Conservation (phyloP, 441 rosid genomes). For the Raphanus hybrid region DNA sequence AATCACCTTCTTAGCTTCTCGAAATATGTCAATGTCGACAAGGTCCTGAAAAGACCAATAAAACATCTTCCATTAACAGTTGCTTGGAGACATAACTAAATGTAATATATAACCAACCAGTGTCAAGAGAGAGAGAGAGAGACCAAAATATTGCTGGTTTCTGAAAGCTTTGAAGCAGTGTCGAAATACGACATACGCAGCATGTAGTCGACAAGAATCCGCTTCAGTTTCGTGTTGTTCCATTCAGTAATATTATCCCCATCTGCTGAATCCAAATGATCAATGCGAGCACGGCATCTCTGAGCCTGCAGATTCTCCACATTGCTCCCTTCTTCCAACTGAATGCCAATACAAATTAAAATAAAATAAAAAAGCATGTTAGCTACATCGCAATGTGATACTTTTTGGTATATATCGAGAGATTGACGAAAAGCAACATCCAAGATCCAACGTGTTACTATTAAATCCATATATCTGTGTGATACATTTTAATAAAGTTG, state of each 20-base stretch:
- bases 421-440: too few relatives aligned
- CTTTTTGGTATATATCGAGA: too few relatives aligned
- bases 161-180: conserved; percentile 76
- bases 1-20: conserved; percentile 84
- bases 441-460: too few relatives aligned
- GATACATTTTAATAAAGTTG: too few relatives aligned
- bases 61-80: neutral
- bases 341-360: too few relatives aligned
- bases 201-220: conserved; percentile 93
- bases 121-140: conserved; percentile 21
- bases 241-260: conserved; percentile 70
- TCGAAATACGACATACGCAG: conserved; percentile 85
- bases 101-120: neutral
- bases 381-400: too few relatives aligned
- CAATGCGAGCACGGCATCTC: conserved; percentile 63
- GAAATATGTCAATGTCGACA: conserved; percentile 89
- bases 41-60: conserved; percentile 61
- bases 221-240: conserved; percentile 68
- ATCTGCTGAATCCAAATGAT: conserved; percentile 85
- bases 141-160: conserved; percentile 74
- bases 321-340: too few relatives aligned
- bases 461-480: too few relatives aligned
- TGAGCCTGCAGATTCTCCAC: too few relatives aligned
- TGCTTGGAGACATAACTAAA: too few relatives aligned
- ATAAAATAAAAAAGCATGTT: too few relatives aligned